Evolutionary conservation across 257 asterid genomes (phyloP).

Genomic region (Lavandula angustifolia): DNA sequence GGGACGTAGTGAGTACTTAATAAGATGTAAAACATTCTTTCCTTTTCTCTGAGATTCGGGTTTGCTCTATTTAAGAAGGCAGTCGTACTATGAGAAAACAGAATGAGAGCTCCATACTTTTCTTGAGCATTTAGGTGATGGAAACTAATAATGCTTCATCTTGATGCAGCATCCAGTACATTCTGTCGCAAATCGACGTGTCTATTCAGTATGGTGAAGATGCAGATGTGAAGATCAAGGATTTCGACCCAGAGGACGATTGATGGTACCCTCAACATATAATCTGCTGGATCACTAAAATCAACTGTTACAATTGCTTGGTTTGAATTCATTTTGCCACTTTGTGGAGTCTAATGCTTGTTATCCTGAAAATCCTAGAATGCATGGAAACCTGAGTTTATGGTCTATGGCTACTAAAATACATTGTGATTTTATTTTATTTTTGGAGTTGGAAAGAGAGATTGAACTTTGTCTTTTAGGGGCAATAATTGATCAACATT

Average conservation of each 20-base stretch:
- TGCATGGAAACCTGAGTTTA: background rate
- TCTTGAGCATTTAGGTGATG: background rate
- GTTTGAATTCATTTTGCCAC: conserved; percentile 10
- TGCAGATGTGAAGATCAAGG: conserved; percentile 88
- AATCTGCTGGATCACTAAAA: background rate
- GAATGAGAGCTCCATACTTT: background rate
- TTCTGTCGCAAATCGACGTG: conserved; percentile 78
- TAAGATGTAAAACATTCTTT: background rate
- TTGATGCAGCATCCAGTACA: conserved; percentile 69
- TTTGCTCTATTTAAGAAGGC: background rate
- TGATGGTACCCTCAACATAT: conserved; percentile 17
- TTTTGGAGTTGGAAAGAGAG: no score
- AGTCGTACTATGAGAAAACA: background rate
- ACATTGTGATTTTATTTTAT: no score
- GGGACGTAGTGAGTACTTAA: no score
- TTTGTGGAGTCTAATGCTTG: background rate
- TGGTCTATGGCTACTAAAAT: no score
- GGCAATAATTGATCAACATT: no score
- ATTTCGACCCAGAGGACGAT: conserved; percentile 68
- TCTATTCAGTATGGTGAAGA: conserved; percentile 90
- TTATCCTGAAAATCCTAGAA: background rate
- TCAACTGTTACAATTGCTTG: background rate
- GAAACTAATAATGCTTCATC: conserved; percentile 16
- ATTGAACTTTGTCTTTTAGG: no score
- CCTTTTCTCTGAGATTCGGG: background rate